These are phyloP conservation scores for Tagetes erecta DNA, from an alignment of 129 eudicot species.

Conservation along the genomic window DNA sequence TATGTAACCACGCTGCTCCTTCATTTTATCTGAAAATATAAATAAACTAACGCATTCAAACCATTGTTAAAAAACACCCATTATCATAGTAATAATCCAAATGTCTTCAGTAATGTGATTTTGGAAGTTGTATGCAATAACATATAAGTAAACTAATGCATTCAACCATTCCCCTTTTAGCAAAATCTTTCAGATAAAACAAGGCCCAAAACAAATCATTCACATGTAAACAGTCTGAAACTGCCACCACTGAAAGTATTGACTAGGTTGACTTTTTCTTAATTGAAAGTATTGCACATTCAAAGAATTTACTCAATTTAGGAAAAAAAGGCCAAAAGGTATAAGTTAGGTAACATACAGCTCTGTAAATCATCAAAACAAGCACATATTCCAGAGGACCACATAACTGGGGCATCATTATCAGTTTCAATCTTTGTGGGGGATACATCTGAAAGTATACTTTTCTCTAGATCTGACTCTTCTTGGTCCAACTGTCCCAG, in stretches of 20 bases:
- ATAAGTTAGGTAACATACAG: conserved; percentile 64
- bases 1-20: conserved; percentile 51
- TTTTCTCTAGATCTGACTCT: conserved; percentile 36
- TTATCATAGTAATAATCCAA: background rate
- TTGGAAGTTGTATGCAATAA: conserved; percentile 2
- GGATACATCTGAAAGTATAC: conserved; percentile 32
- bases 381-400: conserved; percentile 99
- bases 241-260: background rate
- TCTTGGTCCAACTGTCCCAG: conserved; percentile 58
- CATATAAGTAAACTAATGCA: background rate
- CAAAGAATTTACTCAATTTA: too few species aligned
- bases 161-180: background rate
- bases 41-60: background rate
- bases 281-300: too few species aligned
- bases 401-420: conserved; percentile 43
- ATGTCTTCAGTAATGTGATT: background rate
- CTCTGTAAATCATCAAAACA: conserved; percentile 93
- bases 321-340: conserved; percentile 49
- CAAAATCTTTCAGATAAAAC: background rate
- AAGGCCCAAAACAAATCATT: background rate
- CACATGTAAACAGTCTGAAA: background rate
- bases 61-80: background rate
- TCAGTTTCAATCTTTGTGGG: conserved; percentile 16
- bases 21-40: conserved; percentile 36
- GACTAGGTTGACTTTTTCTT: background rate